Evolutionary conservation across 129 eudicot species (phyloP), one percentile per base, ranked within the genome.

Genomic region (Centaurea solstitialis): DNA sequence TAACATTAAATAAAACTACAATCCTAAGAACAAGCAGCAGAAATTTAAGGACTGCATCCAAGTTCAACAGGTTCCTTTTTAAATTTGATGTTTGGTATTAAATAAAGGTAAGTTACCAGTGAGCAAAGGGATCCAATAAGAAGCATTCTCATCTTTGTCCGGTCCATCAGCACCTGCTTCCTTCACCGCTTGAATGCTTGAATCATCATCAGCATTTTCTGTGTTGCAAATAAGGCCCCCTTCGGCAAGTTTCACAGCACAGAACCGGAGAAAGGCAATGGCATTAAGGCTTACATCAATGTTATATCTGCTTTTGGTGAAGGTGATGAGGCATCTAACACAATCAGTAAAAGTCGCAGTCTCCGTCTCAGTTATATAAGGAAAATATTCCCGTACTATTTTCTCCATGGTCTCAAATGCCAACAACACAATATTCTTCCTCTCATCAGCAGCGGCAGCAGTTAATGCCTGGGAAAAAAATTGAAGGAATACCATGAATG

Each of bases 371-470:
- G 99, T 96, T 76, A 93, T 96, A 87, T 96, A 90, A 35, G 97
- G 94, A 33, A 96, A 96, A 87, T 93, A 96, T 75, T 96, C 99
- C 70, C 99, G 90, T 59, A 96, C 99, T 83, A 96, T 91, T 70
- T 93, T 95, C 84, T 96, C 99, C 98, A 96, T 96, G 15, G 99
- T 93, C 84, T 93, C 91, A 76, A 96, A 96, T 62, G 99, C 99
- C 85, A 96, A 84, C 89, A 93, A 84, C 65, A 96, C 99, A 41
- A 96, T 89, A 74, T 91, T 96, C 89, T 96, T 96, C 88, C 98
- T 87, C 87, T 96, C 97, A 89, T 93, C 98, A 77, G 98, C 99
- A 9, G 97, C 99, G 84, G 99, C 99, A 80, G 94, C 88, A 40
- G 99, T 93, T 69, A 96, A 91, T 53, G 94, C 97, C 99, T 95